Evolutionary conservation across 306 rosid species (phyloP).

Genomic region (Crataegus laevigata): DNA sequence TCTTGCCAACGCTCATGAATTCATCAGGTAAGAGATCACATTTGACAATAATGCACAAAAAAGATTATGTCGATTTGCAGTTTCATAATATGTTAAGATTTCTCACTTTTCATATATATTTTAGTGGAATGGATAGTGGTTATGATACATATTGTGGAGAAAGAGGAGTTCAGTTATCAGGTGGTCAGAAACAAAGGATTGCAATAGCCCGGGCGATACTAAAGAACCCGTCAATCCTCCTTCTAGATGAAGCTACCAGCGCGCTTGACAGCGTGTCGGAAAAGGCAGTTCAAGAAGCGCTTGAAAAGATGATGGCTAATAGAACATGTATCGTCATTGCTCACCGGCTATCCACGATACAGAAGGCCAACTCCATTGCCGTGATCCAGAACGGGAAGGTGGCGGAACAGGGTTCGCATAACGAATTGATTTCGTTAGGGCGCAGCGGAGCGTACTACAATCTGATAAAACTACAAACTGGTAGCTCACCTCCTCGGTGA

Average conservation of each 20-base stretch:
- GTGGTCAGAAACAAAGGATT: conserved; percentile 89
- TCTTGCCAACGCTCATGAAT: conserved; percentile 90
- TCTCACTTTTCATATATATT: neutral
- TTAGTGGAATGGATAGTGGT: conserved; percentile 81
- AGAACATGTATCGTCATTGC: conserved; percentile 77
- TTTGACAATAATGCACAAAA: neutral
- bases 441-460: conserved; percentile 48
- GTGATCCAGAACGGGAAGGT: conserved; percentile 70
- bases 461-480: conserved; percentile 46
- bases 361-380: conserved; percentile 58
- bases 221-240: conserved; percentile 75
- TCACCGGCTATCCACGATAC: conserved; percentile 69
- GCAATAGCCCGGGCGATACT: conserved; percentile 78
- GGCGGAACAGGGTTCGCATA: conserved; percentile 75
- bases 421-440: conserved; percentile 54
- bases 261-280: conserved; percentile 90
- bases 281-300: conserved; percentile 60
- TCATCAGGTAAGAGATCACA: conserved; percentile 49
- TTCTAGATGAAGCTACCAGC: conserved; percentile 85
- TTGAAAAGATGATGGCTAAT: conserved; percentile 70
- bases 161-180: conserved; percentile 83
- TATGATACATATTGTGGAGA: conserved; percentile 78
- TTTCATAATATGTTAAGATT: neutral
- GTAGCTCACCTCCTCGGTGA: conserved; percentile 31
- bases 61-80: neutral